Conservation (phyloP, 176 grass and related monocot genomes). For the Aegilops sharonensis region DNA sequence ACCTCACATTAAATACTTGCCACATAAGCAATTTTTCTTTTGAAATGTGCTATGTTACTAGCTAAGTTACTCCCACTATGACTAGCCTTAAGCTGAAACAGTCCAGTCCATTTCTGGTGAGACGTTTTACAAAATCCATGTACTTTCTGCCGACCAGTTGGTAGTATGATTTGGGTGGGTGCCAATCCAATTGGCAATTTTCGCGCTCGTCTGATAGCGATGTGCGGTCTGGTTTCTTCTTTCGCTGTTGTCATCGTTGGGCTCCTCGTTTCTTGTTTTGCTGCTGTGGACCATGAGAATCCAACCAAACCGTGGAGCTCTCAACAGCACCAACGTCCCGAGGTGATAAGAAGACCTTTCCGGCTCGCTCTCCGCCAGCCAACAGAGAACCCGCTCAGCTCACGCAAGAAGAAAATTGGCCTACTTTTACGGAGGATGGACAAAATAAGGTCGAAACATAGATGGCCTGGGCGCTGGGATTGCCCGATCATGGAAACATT, state of each 20-base stretch:
- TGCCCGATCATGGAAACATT: not conserved
- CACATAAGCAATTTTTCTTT: too few relatives aligned
- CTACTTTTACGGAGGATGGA: not conserved
- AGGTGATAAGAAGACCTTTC: not conserved
- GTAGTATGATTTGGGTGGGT: too few relatives aligned
- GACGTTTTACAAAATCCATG: too few relatives aligned
- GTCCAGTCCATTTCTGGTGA: too few relatives aligned
- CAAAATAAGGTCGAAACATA: not conserved
- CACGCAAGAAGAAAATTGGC: not conserved
- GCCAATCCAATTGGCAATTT: not conserved
- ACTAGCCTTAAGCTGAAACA: too few relatives aligned
- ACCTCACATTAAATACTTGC: too few relatives aligned
- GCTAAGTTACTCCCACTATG: too few relatives aligned
- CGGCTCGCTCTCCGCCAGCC: not conserved
- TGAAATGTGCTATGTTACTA: too few relatives aligned
- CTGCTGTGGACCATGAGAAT: not conserved
- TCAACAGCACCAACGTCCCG: not conserved
- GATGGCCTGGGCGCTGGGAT: not conserved
- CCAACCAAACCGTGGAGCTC: not conserved
- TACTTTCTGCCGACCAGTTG: too few relatives aligned
- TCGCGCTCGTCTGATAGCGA: not conserved
- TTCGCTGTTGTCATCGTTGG: not conserved
- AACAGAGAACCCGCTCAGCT: not conserved
- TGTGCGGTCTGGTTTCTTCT: not conserved
- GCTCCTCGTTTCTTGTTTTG: not conserved